A percentile compares a stretch with the other conserved stretches of the same genome.
Conservation (phyloP, 2,329 filamentous ascomycete genomes). For the Scytalidium lignicola region DNA sequence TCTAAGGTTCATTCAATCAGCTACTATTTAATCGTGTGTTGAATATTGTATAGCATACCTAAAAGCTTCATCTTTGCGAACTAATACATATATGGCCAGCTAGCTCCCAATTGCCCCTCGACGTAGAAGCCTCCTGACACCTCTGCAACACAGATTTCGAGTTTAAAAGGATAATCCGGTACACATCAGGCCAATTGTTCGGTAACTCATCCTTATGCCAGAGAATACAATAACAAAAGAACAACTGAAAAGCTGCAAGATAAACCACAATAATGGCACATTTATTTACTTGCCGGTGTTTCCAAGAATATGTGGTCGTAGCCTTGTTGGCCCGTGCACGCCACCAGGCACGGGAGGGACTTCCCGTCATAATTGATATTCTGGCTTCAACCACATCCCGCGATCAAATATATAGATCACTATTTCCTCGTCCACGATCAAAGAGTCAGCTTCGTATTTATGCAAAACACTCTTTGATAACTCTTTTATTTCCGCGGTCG, state of each 20-base stretch:
- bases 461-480: background rate
- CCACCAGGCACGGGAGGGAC: slow-evolving; percentile 5
- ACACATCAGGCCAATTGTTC: background rate
- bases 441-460: background rate
- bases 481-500: background rate
- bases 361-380: slow-evolving; percentile 3
- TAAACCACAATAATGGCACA: background rate
- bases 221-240: background rate
- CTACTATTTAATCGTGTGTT: background rate
- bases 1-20: slow-evolving; percentile 30
- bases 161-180: background rate
- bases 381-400: slow-evolving; percentile 3
- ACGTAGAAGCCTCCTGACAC: background rate
- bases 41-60: slow-evolving; percentile 9
- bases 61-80: slow-evolving; percentile 18
- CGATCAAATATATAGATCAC: background rate
- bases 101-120: background rate
- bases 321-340: slow-evolving; percentile 12
- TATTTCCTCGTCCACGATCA: too few relatives aligned
- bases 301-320: background rate
- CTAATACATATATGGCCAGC: too few relatives aligned
- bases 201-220: background rate
- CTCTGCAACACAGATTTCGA: background rate
- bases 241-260: background rate
- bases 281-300: background rate